Base-by-base conservation (phyloP, 106 monocot genomes). In the Triglochin maritima region DNA sequence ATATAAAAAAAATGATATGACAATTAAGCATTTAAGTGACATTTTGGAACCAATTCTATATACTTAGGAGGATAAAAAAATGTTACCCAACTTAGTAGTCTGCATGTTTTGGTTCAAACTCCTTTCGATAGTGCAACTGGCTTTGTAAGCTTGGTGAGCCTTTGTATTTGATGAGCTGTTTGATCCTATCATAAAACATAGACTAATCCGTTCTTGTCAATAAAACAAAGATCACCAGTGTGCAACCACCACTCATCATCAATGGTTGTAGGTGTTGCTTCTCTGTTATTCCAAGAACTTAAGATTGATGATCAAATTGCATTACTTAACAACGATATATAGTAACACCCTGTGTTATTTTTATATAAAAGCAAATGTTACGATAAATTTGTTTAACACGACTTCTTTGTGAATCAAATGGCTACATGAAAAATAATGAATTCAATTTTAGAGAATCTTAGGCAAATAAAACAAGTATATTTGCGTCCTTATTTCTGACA, bases 121-220 rank as follows among this genome's bases (percentile, higher is more conserved):
- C n/a, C n/a, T n/a, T n/a, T n/a, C n/a, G n/a, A n/a, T n/a, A n/a
- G n/a, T n/a, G n/a, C n/a, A n/a, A n/a, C n/a, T n/a, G n/a, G n/a
- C n/a, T n/a, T n/a, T n/a, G n/a, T n/a, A n/a, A n/a, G n/a, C 89
- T 86, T 90, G 90, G 59, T 87, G 87, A 53, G 90, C n/a, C 90
- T 79, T 90, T 90, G 76, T 87, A 90, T 48, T 90, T 90, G 61
- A 90, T 90, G 17, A 90, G 76, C 73, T 90, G 86, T 67, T 90
- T 90, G 69, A 90, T 86, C 72, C 90, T 74, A 17, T 84, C 90
- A 6, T n/a, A 87, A 86, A 1, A 90, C 64, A 50, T 81, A 90
- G 47, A 90, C 64, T 4, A 84, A 73, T 17, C 90, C 90, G 9
- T 61, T 57, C 50, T 1, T 64, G 65, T 90, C 84, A 13, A 90